A percentile compares a stretch with the other conserved stretches of the same genome.
Evolutionary conservation across 768 basidiomycete species (phyloP).

Genomic region (Hericium coralloides): DNA sequence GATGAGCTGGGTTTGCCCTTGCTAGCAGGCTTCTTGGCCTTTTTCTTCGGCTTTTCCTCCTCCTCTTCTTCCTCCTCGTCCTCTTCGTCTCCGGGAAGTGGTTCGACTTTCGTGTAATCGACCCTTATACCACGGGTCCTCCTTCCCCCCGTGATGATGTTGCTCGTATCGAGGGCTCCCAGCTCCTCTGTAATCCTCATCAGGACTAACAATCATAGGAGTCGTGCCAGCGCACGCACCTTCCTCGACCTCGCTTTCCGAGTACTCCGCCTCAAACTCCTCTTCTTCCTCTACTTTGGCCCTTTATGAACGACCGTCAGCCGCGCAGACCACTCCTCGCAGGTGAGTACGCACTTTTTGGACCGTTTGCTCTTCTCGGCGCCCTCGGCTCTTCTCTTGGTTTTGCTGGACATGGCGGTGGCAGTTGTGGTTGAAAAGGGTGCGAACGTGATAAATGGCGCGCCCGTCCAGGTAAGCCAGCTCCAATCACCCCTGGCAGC

Average conservation of each 20-base stretch:
- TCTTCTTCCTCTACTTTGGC: conserved; percentile 21
- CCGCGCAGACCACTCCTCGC: not conserved
- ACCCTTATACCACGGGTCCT: conserved; percentile 21
- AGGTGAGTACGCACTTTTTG: conserved; percentile 15
- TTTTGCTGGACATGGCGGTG: not conserved
- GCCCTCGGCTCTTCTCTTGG: not conserved
- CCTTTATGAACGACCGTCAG: conserved; percentile 9
- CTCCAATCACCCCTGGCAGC: no score
- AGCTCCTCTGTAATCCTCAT: conserved; percentile 15
- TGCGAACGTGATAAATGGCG: not conserved
- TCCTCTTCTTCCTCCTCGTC: conserved; percentile 41
- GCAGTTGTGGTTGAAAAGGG: not conserved
- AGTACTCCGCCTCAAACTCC: conserved; percentile 16
- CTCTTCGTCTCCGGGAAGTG: conserved; percentile 18
- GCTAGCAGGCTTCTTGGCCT: conserved; percentile 17
- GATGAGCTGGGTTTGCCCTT: not conserved
- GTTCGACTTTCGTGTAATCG: conserved; percentile 22
- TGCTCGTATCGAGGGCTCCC: conserved; percentile 14
- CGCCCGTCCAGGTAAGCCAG: no score
- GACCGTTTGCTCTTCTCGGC: not conserved
- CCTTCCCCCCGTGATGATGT: conserved; percentile 14
- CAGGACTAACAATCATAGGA: not conserved
- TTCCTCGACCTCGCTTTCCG: conserved; percentile 18
- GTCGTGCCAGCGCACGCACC: conserved; percentile 11
- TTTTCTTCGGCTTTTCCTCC: conserved; percentile 35